Evolutionary conservation across 257 asterid species (phyloP).

Genomic region (Cynanchum wilfordii): DNA sequence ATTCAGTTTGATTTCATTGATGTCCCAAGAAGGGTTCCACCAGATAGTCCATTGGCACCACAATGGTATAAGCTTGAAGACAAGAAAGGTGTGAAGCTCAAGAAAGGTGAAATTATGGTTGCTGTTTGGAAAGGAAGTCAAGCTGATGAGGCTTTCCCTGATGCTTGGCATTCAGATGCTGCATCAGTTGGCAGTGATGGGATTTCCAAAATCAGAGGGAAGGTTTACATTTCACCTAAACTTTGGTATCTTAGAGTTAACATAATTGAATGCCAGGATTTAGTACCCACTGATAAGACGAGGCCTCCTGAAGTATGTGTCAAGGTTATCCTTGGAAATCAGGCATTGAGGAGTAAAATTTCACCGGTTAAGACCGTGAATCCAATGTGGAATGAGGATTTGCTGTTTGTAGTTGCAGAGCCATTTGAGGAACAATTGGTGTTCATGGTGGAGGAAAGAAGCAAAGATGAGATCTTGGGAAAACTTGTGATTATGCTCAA

Average conservation of each 20-base stretch:
- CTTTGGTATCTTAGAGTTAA: constrained; percentile 81
- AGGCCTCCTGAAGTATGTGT: constrained; percentile 50
- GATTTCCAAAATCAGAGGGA: constrained; percentile 61
- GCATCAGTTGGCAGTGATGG: constrained; percentile 54
- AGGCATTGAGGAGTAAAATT: constrained; percentile 44
- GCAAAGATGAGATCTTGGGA: constrained; percentile 53
- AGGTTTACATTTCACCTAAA: constrained; percentile 73
- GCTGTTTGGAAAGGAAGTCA: constrained; percentile 89
- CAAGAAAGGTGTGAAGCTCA: constrained; percentile 47
- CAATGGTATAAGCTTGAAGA: constrained; percentile 75
- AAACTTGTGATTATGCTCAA: constrained; percentile 32
- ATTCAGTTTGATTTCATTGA: constrained; percentile 47
- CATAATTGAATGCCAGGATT: constrained; percentile 71
- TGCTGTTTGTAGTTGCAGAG: constrained; percentile 63
- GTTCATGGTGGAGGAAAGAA: constrained; percentile 52
- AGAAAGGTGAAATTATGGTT: constrained; percentile 71
- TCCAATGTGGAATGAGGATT: constrained; percentile 80
- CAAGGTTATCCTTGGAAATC: constrained; percentile 49
- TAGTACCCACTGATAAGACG: constrained; percentile 46
- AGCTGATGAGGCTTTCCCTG: constrained; percentile 76
- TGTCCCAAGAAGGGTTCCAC: constrained; percentile 62
- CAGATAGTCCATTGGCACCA: constrained; percentile 81
- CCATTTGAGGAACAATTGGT: constrained; percentile 74
- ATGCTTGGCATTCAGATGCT: constrained; percentile 93
- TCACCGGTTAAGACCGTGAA: constrained; percentile 33